Evolutionary conservation across 495 filamentous ascomycete species (phyloP).

Genomic region (Annulohypoxylon bovei): DNA sequence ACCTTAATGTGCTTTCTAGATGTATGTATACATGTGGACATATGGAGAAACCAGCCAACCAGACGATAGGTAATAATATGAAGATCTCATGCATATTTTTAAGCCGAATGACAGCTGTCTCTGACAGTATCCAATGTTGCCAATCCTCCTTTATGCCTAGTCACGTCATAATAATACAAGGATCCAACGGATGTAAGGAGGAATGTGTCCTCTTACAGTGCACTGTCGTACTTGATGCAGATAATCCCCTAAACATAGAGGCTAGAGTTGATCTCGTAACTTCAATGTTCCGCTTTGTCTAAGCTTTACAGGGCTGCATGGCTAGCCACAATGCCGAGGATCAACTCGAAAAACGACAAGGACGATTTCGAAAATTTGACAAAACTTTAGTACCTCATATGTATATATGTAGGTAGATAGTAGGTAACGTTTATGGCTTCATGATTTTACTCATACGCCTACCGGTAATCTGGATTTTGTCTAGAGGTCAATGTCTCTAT

Average conservation of each 20-base stretch:
- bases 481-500: no score
- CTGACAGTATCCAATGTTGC: conserved; percentile 1
- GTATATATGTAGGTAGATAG: background rate
- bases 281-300: conserved; percentile 1
- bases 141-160: conserved; percentile 19
- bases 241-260: conserved; percentile 10
- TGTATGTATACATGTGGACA: background rate
- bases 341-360: conserved; percentile 3
- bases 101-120: conserved; percentile 11
- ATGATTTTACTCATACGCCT: background rate
- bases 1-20: background rate
- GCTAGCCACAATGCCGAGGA: background rate
- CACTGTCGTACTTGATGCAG: conserved; percentile 15
- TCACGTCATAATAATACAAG: conserved; percentile 37
- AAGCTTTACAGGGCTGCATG: background rate
- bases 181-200: conserved; percentile 11
- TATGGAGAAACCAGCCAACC: conserved; percentile 9
- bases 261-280: conserved; percentile 1
- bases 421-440: background rate
- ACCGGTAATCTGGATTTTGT: background rate
- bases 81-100: conserved; percentile 18
- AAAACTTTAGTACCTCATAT: background rate
- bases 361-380: background rate
- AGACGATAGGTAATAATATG: background rate
- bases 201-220: conserved; percentile 9